Conservation (phyloP, 2,329 filamentous ascomycete species). For the Nectriaceae sp. region DNA sequence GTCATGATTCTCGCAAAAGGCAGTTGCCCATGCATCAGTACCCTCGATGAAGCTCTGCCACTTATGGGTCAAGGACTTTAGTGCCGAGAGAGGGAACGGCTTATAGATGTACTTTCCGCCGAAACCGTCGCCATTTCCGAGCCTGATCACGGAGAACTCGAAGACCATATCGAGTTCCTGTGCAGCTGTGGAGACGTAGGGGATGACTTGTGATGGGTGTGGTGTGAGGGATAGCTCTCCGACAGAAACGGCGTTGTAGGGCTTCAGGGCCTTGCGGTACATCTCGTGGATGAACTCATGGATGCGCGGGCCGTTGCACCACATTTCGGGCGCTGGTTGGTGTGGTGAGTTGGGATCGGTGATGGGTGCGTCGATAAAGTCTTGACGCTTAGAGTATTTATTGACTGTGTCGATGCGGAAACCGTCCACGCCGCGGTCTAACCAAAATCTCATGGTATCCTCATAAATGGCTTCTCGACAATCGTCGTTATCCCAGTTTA, state of each 20-base stretch:
- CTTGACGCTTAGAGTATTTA: slow-evolving; percentile 62
- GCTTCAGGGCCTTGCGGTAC: slow-evolving; percentile 50
- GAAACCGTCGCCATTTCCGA: slow-evolving; percentile 50
- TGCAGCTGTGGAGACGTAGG: slow-evolving; percentile 55
- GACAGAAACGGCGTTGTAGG: slow-evolving; percentile 62
- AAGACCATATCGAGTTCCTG: slow-evolving; percentile 64
- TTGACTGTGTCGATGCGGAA: slow-evolving; percentile 72
- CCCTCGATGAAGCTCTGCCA: slow-evolving; percentile 53
- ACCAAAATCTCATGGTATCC: slow-evolving; percentile 70
- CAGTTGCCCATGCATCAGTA: slow-evolving; percentile 58
- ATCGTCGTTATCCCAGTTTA: slow-evolving; percentile 73
- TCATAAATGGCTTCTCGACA: slow-evolving; percentile 69
- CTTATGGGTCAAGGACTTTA: slow-evolving; percentile 46
- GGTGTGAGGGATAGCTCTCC: slow-evolving; percentile 63
- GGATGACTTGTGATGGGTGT: slow-evolving; percentile 50
- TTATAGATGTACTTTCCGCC: slow-evolving; percentile 52
- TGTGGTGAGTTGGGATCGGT: slow-evolving; percentile 38
- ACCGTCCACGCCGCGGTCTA: slow-evolving; percentile 65
- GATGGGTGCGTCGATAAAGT: slow-evolving; percentile 55
- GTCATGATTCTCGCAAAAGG: slow-evolving; percentile 67
- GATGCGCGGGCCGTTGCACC: slow-evolving; percentile 63
- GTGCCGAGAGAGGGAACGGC: slow-evolving; percentile 44
- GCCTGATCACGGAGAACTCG: slow-evolving; percentile 57
- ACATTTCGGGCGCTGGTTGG: slow-evolving; percentile 51
- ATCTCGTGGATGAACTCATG: slow-evolving; percentile 65